Evolutionary conservation across 2,329 filamentous ascomycete genomes (phyloP), one percentile per base, ranked within the genome.

Genomic region (Alternaria rosae): DNA sequence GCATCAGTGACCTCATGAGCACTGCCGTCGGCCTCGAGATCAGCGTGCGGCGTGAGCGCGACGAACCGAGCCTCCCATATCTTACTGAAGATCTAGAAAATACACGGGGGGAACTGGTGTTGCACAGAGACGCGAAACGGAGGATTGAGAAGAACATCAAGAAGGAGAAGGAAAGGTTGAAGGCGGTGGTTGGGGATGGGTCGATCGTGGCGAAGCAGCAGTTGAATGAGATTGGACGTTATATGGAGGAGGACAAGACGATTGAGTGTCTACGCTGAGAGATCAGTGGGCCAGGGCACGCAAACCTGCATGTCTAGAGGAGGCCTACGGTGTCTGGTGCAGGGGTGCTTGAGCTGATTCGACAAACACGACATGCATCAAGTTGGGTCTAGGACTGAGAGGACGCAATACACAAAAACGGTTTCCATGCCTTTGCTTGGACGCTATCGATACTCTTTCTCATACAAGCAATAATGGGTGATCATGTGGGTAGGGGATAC

Each of bases 31-130:
- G 45, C 4, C 43, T 59, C 3, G 55, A 54, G 4, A 50, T 59
- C 6, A 21, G n/a, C 13, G 11, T 54, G 3, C 12, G 30, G 6
- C 55, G 59, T 9, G 59, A 62, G 50, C 55, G 59, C 55, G 59
- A 51, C 35, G 48, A 59, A 42, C 50, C 50, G 9, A 20, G 48
- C 6, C 20, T 59, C 3, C 12, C 12, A 20, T 32, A 26, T 5
- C 55, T 54, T n/a, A n/a, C 5, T 3, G 6, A 32, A 3, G 48
- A 62, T 7, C 20, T 62, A 6, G 32, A 17, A 9, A 25, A 15
- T n/a, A 50, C 43, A 6, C 50, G 50, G 20, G 15, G 9, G 9
- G 21, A 43, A 1, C 20, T 62, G n/a, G 35, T n/a, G 5, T 5
- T 26, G 35, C 32, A 51, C 9, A 28, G 56, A 12, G 50, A 54